Evolutionary conservation across 495 filamentous ascomycete genomes (phyloP), one percentile per base, ranked within the genome.

Genomic region (Penicillium arizonense): DNA sequence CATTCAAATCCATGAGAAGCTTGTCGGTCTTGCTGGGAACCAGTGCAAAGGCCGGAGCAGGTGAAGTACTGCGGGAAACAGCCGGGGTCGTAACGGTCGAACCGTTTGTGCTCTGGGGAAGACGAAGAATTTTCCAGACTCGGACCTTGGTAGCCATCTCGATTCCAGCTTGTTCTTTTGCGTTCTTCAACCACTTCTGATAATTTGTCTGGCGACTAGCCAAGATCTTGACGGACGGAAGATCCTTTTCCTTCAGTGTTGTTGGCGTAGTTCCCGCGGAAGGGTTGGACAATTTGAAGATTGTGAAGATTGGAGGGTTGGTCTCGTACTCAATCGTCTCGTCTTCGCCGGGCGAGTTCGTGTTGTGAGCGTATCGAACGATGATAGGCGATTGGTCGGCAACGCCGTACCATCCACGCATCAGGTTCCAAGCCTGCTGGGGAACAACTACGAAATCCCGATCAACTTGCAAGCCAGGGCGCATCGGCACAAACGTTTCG

Each of bases 251-350:
- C 51, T 84, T 83, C 51, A 89, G 60, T 2, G 77, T 65, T 53
- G 85, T 77, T 12, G 78, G 75, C 5, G 86, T 80, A n/a, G 78
- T 82, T 8, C 68, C 78, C n/a, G 73, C 65, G 16, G 77, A 75
- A 33, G 70, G 71, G 51, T 80, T 80, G 57, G 82, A 80, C 9
- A 97, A 74, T 55, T 91, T 91, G 57, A 95, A 82, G 38, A 98
- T 81, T 1, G 87, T 91, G 70, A 96, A 89, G 18, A 96, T 79
- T 2, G 89, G 91, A 16, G 92, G 95, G 59, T 91, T 81, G 30
- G 88, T 75, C 65, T 98, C 94, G 58, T 87, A 93, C 61, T 88
- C 79, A 8, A 96, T 65, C 48, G 96, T 91, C 21, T 80, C 68
- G 7, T 72, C 70, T 2, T 69, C 72, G 13, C 79, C 77, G 36